Evolutionary conservation across 2,329 filamentous ascomycete species (phyloP).

Genomic region (Botrytis byssoidea): DNA sequence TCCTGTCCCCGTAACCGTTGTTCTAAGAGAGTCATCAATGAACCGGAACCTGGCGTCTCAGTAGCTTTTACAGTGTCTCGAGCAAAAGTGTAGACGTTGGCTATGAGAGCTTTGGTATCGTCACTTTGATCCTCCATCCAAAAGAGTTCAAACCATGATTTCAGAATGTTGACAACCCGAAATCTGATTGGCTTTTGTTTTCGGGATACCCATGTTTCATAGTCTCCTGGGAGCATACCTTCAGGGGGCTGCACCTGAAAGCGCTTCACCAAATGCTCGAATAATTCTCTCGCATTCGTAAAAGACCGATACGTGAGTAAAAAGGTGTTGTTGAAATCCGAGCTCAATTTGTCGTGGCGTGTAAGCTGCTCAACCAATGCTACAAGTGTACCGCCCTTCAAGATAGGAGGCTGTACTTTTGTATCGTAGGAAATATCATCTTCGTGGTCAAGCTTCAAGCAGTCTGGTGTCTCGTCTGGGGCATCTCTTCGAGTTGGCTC

Average conservation of each 20-base stretch:
- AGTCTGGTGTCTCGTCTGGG: conserved; percentile 78
- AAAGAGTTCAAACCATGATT: conserved; percentile 97
- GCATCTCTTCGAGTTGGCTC: conserved; percentile 46
- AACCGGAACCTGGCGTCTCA: conserved; percentile 83
- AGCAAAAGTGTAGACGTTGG: conserved; percentile 86
- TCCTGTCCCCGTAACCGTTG: conserved; percentile 88
- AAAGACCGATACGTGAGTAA: conserved; percentile 95
- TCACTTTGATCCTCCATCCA: conserved; percentile 97
- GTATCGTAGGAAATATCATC: conserved; percentile 85
- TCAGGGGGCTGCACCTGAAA: conserved; percentile 92
- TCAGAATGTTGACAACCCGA: conserved; percentile 94
- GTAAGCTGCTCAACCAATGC: conserved; percentile 94
- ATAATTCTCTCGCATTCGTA: conserved; percentile 84
- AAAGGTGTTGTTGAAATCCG: conserved; percentile 96
- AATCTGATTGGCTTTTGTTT: conserved; percentile 97
- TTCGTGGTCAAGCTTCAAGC: conserved; percentile 82
- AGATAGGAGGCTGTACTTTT: conserved; percentile 70
- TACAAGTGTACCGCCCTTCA: conserved; percentile 86
- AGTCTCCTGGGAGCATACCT: conserved; percentile 71
- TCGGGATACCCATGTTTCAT: conserved; percentile 83
- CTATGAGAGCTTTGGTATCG: conserved; percentile 78
- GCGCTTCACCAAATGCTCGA: conserved; percentile 85
- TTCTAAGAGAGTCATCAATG: conserved; percentile 82
- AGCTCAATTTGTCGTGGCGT: conserved; percentile 91
- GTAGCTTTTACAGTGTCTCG: conserved; percentile 90